Evolutionary conservation across 164 flowering plant species (phyloP).

Genomic region (Kingdonia uniflora): DNA sequence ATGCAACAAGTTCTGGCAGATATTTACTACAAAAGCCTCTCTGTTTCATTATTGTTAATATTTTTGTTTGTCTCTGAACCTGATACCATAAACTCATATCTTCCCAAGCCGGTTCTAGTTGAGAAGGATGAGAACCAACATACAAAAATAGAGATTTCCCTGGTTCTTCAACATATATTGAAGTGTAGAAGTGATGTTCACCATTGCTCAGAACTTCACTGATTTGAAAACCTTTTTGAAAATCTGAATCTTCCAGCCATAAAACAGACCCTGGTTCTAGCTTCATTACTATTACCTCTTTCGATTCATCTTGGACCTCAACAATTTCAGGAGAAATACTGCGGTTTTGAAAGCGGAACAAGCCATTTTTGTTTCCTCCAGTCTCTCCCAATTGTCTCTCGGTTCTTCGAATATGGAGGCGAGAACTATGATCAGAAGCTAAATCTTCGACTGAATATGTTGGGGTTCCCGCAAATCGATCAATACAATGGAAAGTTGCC

Average conservation of each 20-base stretch:
- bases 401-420: slow-evolving; percentile 55
- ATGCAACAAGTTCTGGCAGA: slow-evolving; percentile 65
- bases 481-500: slow-evolving; percentile 68
- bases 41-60: slow-evolving; percentile 65
- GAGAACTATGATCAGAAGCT: slow-evolving; percentile 61
- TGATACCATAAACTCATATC: slow-evolving; percentile 91
- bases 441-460: slow-evolving; percentile 64
- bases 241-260: slow-evolving; percentile 65
- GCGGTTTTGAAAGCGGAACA: slow-evolving; percentile 38
- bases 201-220: slow-evolving; percentile 37
- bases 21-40: slow-evolving; percentile 66
- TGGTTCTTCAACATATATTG: slow-evolving; percentile 54
- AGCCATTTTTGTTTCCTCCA: slow-evolving; percentile 43
- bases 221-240: slow-evolving; percentile 60
- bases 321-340: slow-evolving; percentile 65
- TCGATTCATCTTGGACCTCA: slow-evolving; percentile 52
- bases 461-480: slow-evolving; percentile 56
- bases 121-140: slow-evolving; percentile 80
- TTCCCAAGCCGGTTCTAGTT: slow-evolving; percentile 84
- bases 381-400: slow-evolving; percentile 49
- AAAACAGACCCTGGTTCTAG: slow-evolving; percentile 65
- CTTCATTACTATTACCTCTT: slow-evolving; percentile 34
- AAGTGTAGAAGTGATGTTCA: slow-evolving; percentile 40
- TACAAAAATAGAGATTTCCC: slow-evolving; percentile 44
- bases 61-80: slow-evolving; percentile 88